phyloP scores from a whole-genome alignment of 768 basidiomycete species.

The Cystobasidium onofrii region DNA sequence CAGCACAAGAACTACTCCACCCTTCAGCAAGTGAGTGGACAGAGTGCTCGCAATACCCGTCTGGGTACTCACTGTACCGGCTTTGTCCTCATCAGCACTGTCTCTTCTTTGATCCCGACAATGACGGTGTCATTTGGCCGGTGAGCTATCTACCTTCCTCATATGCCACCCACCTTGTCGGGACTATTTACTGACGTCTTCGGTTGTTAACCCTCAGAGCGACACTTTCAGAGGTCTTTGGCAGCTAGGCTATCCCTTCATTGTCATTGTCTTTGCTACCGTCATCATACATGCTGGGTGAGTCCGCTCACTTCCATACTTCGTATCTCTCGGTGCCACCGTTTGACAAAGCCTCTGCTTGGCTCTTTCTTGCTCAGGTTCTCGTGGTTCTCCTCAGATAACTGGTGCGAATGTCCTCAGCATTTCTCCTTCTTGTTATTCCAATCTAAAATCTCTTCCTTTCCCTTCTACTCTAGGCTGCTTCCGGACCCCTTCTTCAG shows the following conservation, averaged over 20 bases:
- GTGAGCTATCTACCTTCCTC: too few species aligned
- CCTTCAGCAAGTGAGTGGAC: constrained; percentile 5
- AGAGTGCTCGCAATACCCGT: too few species aligned
- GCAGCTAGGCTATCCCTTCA: constrained; percentile 48
- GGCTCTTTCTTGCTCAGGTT: neutral
- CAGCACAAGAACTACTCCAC: constrained; percentile 30
- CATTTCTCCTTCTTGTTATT: constrained; percentile 44
- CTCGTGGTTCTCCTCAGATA: constrained; percentile 26
- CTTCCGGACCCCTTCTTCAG: constrained; percentile 50
- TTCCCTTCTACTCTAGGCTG: constrained; percentile 39
- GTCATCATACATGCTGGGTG: constrained; percentile 39
- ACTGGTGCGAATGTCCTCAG: neutral
- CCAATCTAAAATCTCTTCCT: constrained; percentile 37
- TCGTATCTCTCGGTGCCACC: neutral
- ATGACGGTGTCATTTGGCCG: constrained; percentile 51
- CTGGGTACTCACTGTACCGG: too few species aligned
- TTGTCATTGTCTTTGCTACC: constrained; percentile 45
- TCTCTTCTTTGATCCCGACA: constrained; percentile 32
- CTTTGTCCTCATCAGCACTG: constrained; percentile 20
- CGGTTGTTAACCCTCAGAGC: constrained; percentile 9
- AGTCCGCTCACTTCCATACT: neutral
- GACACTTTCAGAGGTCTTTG: constrained; percentile 50
- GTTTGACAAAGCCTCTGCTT: neutral
- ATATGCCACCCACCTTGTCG: too few species aligned
- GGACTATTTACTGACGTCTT: too few species aligned